Base-by-base conservation (phyloP, 2,329 filamentous ascomycete genomes). In the Fusarium acutatum region DNA sequence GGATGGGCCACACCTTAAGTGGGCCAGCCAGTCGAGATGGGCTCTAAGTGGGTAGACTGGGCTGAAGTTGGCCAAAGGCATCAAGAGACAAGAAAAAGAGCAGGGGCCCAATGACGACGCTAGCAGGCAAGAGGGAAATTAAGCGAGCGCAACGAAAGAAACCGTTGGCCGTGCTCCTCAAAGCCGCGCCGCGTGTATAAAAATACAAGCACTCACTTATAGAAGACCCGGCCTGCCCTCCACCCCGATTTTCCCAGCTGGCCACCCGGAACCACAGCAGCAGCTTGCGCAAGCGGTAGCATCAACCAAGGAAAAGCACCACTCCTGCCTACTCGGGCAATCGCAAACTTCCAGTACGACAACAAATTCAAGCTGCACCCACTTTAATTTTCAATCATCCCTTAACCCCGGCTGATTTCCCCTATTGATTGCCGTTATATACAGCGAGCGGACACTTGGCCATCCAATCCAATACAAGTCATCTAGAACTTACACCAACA, bases 141-240 rank as follows among this genome's bases (percentile, higher is more conserved):
- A 82, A 80, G 80, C 80, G 80, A 82, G 77, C 71, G 60, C 74
- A 78, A 70, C 73, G 74, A 74, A 77, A 74, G 76, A 80, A 80
- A 78, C 79, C 76, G 80, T 82, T 82, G 80, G 80, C 75, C 72
- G 76, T 74, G 71, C 71, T 76, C 63, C 52, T 68, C 62, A 71
- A 75, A 73, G 69, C 75, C 73, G 77, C 74, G 77, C 73, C 78
- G 77, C 82, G 81, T 83, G 82, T 84, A 84, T 84, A 84, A 84
- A 84, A 84, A 82, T 83, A 82, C 81, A 84, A 78, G 80, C 78
- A 80, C 79, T 81, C 80, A 82, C 82, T 82, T 83, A 84, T 84
- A 83, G 81, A 83, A 83, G 81, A 80, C 80, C 81, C 68, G 80
- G 81, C 82, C 80, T 83, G 82, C 83, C 82, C 82, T 83, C 83